Evolutionary conservation across 169 alveolate genomes (phyloP).

Genomic region (Plasmodium gonderi): DNA sequence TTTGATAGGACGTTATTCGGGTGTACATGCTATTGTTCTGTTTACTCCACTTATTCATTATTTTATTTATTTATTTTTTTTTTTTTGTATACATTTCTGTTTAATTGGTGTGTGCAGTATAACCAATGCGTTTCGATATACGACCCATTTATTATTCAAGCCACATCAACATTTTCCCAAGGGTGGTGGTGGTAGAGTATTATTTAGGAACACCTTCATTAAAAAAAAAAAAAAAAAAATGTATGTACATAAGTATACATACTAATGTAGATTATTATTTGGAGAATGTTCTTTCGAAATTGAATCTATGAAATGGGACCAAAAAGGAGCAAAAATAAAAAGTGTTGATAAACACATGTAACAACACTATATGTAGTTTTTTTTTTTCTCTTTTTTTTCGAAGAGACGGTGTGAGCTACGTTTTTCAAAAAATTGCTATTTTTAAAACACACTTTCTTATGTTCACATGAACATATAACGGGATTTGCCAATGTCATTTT

Average conservation of each 20-base stretch:
- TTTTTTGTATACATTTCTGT: background rate
- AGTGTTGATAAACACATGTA: too few species aligned
- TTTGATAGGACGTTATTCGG: too few species aligned
- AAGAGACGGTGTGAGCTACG: too few species aligned
- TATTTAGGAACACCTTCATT: background rate
- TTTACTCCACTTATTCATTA: background rate
- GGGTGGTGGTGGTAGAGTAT: background rate
- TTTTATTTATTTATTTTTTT: background rate
- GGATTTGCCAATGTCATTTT: too few species aligned
- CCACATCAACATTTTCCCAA: background rate
- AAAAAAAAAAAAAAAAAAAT: background rate
- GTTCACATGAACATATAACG: too few species aligned
- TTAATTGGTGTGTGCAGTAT: background rate
- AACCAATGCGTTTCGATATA: background rate
- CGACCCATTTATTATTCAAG: background rate
- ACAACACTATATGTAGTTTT: background rate
- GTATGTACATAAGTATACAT: background rate
- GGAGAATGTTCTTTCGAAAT: background rate
- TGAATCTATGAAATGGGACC: background rate
- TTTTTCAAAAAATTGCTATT: too few species aligned
- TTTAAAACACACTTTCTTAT: too few species aligned
- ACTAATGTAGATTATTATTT: background rate
- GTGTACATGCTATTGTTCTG: too few species aligned
- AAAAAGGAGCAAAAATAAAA: too few species aligned
- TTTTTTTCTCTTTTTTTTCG: background rate